These are phyloP conservation scores for Termitomyces sp. DNA, from an alignment of 768 basidiomycete genomes.

Conservation along the genomic window DNA sequence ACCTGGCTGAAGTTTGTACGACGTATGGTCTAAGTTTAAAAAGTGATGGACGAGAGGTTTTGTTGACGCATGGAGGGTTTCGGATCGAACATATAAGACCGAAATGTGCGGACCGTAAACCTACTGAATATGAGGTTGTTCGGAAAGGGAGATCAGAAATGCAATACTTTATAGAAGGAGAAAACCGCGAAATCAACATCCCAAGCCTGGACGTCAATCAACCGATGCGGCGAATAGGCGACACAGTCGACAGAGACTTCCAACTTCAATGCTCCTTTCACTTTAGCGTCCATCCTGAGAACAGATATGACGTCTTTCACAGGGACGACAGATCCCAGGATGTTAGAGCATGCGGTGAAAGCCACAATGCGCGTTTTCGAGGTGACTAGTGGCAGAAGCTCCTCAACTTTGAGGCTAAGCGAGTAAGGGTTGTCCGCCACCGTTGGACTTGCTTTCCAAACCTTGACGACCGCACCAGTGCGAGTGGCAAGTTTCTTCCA, in stretches of 20 bases:
- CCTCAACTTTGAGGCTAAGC: constrained; percentile 43
- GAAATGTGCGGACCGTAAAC: constrained; percentile 73
- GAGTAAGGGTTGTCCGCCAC: constrained; percentile 62
- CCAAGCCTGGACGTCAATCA: constrained; percentile 70
- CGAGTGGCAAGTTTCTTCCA: constrained; percentile 73
- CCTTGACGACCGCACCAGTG: constrained; percentile 45
- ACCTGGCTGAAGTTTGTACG: constrained; percentile 67
- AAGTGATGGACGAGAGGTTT: constrained; percentile 67
- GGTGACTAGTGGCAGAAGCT: constrained; percentile 58
- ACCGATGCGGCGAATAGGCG: constrained; percentile 70
- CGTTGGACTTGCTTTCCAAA: constrained; percentile 49
- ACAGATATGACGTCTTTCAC: constrained; percentile 52
- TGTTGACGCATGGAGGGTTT: constrained; percentile 46
- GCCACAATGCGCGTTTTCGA: constrained; percentile 66
- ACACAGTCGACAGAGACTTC: constrained; percentile 75
- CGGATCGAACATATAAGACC: constrained; percentile 51
- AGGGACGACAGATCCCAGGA: constrained; percentile 62
- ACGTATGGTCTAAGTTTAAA: constrained; percentile 35
- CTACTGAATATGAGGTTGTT: constrained; percentile 24
- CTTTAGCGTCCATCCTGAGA: constrained; percentile 42
- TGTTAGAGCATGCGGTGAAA: constrained; percentile 70
- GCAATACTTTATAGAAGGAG: constrained; percentile 67
- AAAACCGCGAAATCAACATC: constrained; percentile 71
- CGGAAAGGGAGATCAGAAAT: background rate
- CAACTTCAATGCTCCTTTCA: constrained; percentile 50